Evolutionary conservation across 805 yeast genomes (phyloP), one percentile per base, ranked within the genome.

Genomic region (Yarrowia deformans): DNA sequence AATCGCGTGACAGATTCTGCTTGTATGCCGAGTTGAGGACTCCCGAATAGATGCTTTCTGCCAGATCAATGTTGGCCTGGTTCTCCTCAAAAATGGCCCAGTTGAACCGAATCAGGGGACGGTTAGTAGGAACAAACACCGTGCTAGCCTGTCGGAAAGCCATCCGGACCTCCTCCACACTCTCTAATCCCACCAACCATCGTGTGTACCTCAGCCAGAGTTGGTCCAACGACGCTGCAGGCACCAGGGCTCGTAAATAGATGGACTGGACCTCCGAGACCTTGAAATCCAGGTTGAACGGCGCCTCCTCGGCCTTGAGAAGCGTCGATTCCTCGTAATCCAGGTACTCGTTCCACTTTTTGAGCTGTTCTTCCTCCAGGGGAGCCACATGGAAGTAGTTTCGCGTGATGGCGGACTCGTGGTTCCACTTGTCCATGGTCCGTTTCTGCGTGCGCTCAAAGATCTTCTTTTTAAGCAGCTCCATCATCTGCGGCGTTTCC

Each of bases 371-470:
- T 2, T 75, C 73, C 0, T 84, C 79, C 0, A 89, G 75, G 1
- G 83, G 83, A 0, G 77, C 75, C 8, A 89, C 75, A 52, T 85
- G 85, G 75, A 91, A 93, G 43, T 84, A 85, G 39, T 82, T 82
- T 55, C 86, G 82, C n/a, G 83, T 81, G 16, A 94, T 80, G 37
- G 82, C 80, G 5, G 90, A 84, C 78, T 94, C 99, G 76, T 75
- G 91, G 2, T 81, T 80, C 98, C 98, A 94, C 52, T 90, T 82
- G 19, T 80, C 82, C 67, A 82, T 84, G 0, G 90, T 90, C 10
- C 78, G 78, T 8, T 72, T 73, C 72, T 88, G 90, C 0, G 88
- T 85, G 0, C 75, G 71, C 2, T 78, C 73, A 68, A 86, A 85
- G 3, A 84, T 74, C 7, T 75, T 78, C 12, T 61, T 56, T 8